phyloP scores from a whole-genome alignment of 2,329 filamentous ascomycete species.

The Sporothrix pallida region DNA sequence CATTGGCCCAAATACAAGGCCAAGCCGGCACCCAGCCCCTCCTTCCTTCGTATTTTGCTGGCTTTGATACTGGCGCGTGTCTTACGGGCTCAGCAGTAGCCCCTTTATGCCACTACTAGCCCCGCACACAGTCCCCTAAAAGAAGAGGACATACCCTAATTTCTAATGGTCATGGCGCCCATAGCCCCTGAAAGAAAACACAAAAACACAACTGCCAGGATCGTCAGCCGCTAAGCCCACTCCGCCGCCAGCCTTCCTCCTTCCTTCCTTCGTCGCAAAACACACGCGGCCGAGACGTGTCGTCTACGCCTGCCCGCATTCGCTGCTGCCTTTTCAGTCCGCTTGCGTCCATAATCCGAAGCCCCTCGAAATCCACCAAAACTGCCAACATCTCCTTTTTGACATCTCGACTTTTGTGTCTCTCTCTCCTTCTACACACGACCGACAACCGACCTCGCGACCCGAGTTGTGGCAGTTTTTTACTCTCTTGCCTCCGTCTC shows the following conservation, averaged over 20 bases:
- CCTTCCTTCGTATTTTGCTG: conserved; percentile 1
- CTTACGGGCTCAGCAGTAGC: conserved; percentile 6
- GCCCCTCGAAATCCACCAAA: not conserved
- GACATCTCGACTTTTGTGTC: not conserved
- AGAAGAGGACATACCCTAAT: not conserved
- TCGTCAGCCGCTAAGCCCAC: conserved; percentile 3
- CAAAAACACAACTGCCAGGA: not conserved
- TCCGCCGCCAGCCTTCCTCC: not conserved
- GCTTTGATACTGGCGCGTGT: not conserved
- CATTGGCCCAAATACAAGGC: conserved; percentile 17
- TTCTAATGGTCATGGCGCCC: not conserved
- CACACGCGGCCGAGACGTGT: conserved; percentile 32
- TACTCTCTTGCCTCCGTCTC: conserved; percentile 4
- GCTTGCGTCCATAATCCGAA: not conserved
- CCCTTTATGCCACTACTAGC: conserved; percentile 1
- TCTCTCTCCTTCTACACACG: not conserved
- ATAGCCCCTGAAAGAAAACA: not conserved
- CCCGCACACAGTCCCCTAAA: not conserved
- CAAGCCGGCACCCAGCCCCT: conserved; percentile 5
- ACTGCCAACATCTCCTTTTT: not conserved
- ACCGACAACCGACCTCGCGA: not conserved
- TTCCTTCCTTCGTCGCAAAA: conserved; percentile 29
- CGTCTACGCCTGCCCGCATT: conserved; percentile 20
- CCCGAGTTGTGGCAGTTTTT: not conserved
- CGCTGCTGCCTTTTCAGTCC: conserved; percentile 25